A percentile compares a stretch with the other conserved stretches of the same genome.
Evolutionary conservation across 2,329 filamentous ascomycete genomes (phyloP).

Genomic region (Arthroderma uncinatum): DNA sequence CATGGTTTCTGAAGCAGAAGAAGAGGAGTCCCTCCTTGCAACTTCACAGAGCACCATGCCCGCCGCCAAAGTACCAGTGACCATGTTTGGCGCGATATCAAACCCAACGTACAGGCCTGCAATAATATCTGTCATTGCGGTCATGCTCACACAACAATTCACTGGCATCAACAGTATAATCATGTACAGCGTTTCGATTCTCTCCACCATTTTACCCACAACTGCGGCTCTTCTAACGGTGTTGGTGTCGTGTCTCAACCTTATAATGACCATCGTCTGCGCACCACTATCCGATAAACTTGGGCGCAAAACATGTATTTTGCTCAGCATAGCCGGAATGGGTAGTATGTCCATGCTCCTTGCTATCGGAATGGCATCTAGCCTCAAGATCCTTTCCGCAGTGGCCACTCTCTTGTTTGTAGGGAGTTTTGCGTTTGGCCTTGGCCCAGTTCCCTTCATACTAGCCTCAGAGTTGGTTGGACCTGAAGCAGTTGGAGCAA

Average conservation of each 20-base stretch:
- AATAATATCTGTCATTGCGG: slow-evolving; percentile 71
- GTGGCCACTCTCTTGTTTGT: slow-evolving; percentile 77
- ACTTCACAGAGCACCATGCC: slow-evolving; percentile 51
- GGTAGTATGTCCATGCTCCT: slow-evolving; percentile 65
- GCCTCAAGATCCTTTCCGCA: slow-evolving; percentile 64
- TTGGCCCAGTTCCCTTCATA: slow-evolving; percentile 92
- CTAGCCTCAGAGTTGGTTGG: slow-evolving; percentile 83
- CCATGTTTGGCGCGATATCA: slow-evolving; percentile 53
- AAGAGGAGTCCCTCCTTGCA: slow-evolving; percentile 60
- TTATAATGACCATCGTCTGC: slow-evolving; percentile 68
- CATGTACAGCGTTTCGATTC: slow-evolving; percentile 93
- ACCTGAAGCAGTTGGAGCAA: slow-evolving; percentile 79
- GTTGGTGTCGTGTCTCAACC: slow-evolving; percentile 73
- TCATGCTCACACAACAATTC: slow-evolving; percentile 88
- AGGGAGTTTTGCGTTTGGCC: slow-evolving; percentile 74
- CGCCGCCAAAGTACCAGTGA: slow-evolving; percentile 51
- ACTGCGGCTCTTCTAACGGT: slow-evolving; percentile 79
- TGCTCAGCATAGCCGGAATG: slow-evolving; percentile 76
- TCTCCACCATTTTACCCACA: slow-evolving; percentile 68
- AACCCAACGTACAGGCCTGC: slow-evolving; percentile 60
- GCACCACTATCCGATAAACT: slow-evolving; percentile 78
- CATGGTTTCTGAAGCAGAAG: slow-evolving; percentile 24
- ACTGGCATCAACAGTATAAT: slow-evolving; percentile 94
- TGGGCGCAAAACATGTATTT: slow-evolving; percentile 73
- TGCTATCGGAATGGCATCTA: slow-evolving; percentile 66